A percentile compares a stretch with the other conserved stretches of the same genome.
These are phyloP conservation scores for Taiozyma sp. DNA, from an alignment of 1,139 yeast species.

Conservation along the genomic window DNA sequence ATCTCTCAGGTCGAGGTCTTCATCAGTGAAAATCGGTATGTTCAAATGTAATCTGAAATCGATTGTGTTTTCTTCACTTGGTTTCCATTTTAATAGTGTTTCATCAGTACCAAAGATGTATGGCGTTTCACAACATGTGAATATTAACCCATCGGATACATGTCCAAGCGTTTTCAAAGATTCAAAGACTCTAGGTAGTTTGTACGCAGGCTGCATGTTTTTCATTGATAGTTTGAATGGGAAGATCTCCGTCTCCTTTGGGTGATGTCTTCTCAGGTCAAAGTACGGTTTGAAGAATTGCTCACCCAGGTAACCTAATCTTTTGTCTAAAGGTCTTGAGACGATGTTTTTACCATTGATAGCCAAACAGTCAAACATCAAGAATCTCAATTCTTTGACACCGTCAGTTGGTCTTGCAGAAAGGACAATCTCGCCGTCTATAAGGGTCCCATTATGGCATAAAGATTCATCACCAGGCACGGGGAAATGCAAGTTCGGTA, in stretches of 20 bases:
- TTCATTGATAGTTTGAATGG: conserved; percentile 86
- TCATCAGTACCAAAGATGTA: conserved; percentile 87
- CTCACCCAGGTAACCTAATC: conserved; percentile 85
- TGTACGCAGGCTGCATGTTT: conserved; percentile 80
- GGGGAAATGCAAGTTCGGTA: conserved; percentile 87
- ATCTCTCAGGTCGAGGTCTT: conserved; percentile 64
- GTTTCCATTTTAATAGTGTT: conserved; percentile 89
- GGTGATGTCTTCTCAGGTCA: conserved; percentile 59
- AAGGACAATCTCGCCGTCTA: conserved; percentile 87
- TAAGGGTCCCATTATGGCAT: conserved; percentile 79
- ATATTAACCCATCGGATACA: conserved; percentile 89
- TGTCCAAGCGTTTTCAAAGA: conserved; percentile 75
- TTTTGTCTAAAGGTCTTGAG: conserved; percentile 66
- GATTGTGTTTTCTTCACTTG: conserved; percentile 89
- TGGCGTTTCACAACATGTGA: conserved; percentile 87
- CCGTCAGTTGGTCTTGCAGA: conserved; percentile 44
- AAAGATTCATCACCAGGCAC: conserved; percentile 48
- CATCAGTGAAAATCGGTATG: conserved; percentile 64
- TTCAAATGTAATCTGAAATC: conserved; percentile 76
- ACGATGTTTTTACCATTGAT: conserved; percentile 71
- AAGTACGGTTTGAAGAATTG: conserved; percentile 80
- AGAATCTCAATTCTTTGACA: conserved; percentile 64
- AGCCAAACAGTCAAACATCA: conserved; percentile 90
- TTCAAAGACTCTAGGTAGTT: conserved; percentile 70
- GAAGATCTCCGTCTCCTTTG: conserved; percentile 70